These are phyloP conservation scores for Metschnikowia cerradonensis DNA, from an alignment of 805 yeast genomes.

Conservation along the genomic window DNA sequence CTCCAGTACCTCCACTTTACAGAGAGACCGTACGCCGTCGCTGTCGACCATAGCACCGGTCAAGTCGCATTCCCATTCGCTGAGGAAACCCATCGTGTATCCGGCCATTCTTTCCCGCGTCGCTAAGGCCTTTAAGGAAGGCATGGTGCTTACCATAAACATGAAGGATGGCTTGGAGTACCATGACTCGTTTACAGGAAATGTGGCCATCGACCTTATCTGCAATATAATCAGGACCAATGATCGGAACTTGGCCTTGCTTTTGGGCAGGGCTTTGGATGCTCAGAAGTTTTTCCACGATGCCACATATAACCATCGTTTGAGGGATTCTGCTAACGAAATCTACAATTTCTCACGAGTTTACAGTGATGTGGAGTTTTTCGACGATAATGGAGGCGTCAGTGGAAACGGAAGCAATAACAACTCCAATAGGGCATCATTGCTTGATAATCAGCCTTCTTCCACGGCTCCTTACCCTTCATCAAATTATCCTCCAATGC, in stretches of 20 bases:
- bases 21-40: conserved; percentile 31
- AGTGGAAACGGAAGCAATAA: conserved; percentile 18
- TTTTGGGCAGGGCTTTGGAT: conserved; percentile 87
- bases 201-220: conserved; percentile 89
- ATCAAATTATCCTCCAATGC: conserved; percentile 16
- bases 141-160: conserved; percentile 67
- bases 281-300: conserved; percentile 94
- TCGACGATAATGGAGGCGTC: conserved; percentile 23
- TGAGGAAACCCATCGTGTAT: conserved; percentile 67
- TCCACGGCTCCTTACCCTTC: conserved; percentile 20
- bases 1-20: conserved; percentile 30
- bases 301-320: conserved; percentile 89
- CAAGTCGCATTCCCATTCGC: conserved; percentile 37
- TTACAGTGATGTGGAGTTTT: conserved; percentile 43
- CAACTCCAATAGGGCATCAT: conserved; percentile 30
- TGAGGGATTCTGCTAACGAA: conserved; percentile 83
- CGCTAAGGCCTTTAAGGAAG: conserved; percentile 69
- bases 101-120: conserved; percentile 88
- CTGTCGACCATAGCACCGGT: conserved; percentile 28
- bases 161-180: conserved; percentile 89
- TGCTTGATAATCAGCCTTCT: conserved; percentile 16
- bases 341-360: conserved; percentile 77
- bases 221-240: conserved; percentile 82
- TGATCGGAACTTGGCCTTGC: conserved; percentile 83
- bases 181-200: conserved; percentile 90